These are phyloP conservation scores for Phanerochaete sordida DNA, from an alignment of 768 basidiomycete species.

Conservation along the genomic window DNA sequence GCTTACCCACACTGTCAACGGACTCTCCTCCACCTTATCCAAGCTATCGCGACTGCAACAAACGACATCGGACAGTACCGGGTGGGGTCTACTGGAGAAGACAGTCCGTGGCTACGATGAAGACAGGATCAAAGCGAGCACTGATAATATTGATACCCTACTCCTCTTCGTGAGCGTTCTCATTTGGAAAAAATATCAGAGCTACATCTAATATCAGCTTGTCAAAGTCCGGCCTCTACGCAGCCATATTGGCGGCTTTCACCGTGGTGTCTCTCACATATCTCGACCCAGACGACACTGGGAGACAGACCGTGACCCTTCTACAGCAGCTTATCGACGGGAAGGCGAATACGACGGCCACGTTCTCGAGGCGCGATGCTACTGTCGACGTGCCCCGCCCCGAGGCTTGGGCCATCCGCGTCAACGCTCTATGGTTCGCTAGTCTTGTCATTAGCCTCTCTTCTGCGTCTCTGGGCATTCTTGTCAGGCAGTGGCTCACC, in stretches of 20 bases:
- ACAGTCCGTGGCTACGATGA: background rate
- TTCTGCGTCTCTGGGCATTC: constrained; percentile 21
- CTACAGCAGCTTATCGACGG: background rate
- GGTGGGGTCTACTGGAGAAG: background rate
- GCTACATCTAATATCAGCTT: background rate
- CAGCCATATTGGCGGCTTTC: constrained; percentile 22
- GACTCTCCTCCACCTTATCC: background rate
- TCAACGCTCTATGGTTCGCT: constrained; percentile 23
- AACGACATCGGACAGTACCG: background rate
- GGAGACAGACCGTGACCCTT: background rate
- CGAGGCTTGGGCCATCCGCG: constrained; percentile 8
- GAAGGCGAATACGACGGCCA: no score
- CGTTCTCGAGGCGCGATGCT: no score
- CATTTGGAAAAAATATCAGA: background rate
- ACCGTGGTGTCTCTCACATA: constrained; percentile 15
- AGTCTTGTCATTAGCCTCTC: constrained; percentile 20
- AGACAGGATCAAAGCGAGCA: background rate
- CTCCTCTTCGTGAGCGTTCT: constrained; percentile 20
- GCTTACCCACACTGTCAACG: background rate
- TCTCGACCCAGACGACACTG: constrained; percentile 4
- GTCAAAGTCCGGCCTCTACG: constrained; percentile 21
- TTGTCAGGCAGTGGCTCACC: constrained; percentile 24
- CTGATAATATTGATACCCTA: constrained; percentile 18
- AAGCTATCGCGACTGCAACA: background rate
- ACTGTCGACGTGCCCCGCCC: no score